Base-by-base conservation (phyloP, 148 eudicot genomes). In the Chenopodium quinoa region DNA sequence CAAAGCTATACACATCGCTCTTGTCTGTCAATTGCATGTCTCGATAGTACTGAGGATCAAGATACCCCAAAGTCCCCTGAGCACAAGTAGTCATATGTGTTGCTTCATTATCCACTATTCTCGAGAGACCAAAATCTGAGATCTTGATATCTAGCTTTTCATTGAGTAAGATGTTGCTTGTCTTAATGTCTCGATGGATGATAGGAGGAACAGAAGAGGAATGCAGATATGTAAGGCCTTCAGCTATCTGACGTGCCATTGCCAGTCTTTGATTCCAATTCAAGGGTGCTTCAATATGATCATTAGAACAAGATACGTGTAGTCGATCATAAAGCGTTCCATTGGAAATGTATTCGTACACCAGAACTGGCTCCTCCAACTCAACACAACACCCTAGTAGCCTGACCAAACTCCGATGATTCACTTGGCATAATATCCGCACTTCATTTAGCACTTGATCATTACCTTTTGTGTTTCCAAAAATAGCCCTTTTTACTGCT, bases 1-100 rank as follows among this genome's bases (percentile, higher is more conserved):
- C 92, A 78, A 91, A 90, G 76, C 94, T 91, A 67, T 91, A 91
- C 22, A 91, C 92, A 69, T 90, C 92, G 7, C 92, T 90, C 84
- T 84, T 87, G 23, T 84, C 90, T 0, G 94, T 89, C 47, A 91
- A 52, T 50, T 88, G 91, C 77, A 88, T 82, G 81, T 91, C 88
- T 2, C 85, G 71, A 48, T 89, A 91, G 40, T 91, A 89, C 58
- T 91, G 89, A 22, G 92, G 92, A 50, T 91, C 93, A 8, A 91
- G 89, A 69, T 91, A 91, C 34, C 93, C 91, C 10, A 91, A 34
- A 0, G 90, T 89, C 13, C 92, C 94, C 56, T 89, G 92, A 66
- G 92, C 91, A 34, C 86, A 82, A 1, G 92, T 91, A 29, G 84
- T 60, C 34, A 88, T 87, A 72, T 91, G 91, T 25, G 87, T 89